These are phyloP conservation scores for Zygnema circumcarinatum DNA, from an alignment of 139 green algal genomes.

Conservation along the genomic window DNA sequence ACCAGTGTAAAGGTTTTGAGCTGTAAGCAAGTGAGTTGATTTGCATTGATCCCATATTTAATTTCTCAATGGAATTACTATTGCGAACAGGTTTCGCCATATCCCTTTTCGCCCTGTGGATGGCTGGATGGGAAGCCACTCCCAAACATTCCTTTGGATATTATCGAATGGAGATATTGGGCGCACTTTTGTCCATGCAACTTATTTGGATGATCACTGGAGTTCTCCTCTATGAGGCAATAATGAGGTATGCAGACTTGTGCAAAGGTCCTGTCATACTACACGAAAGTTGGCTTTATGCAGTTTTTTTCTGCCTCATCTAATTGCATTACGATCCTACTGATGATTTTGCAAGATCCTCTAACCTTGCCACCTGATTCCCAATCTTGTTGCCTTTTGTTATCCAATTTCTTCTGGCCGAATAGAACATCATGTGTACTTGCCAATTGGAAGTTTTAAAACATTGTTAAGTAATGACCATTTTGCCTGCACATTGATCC, in stretches of 20 bases:
- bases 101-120: slow-evolving; percentile 77
- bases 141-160: slow-evolving; percentile 82
- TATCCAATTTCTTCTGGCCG: too few species aligned
- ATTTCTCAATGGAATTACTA: too few species aligned
- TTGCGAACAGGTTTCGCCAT: slow-evolving; percentile 75
- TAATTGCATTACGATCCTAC: too few species aligned
- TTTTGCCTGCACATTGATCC: too few species aligned
- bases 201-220: slow-evolving; percentile 90
- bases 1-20: too few species aligned
- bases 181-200: slow-evolving; percentile 84
- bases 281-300: neutral
- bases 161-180: slow-evolving; percentile 90
- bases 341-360: neutral
- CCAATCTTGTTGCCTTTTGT: neutral
- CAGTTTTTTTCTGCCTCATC: slow-evolving; percentile 23
- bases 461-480: too few species aligned
- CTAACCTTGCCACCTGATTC: neutral
- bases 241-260: slow-evolving; percentile 60
- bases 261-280: neutral
- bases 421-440: too few species aligned
- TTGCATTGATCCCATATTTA: too few species aligned
- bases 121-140: slow-evolving; percentile 60
- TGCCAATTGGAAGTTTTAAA: too few species aligned
- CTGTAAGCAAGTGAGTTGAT: too few species aligned
- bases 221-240: slow-evolving; percentile 85